Evolutionary conservation across 2,329 filamentous ascomycete genomes (phyloP).

Genomic region (Trichoderma hamatum): DNA sequence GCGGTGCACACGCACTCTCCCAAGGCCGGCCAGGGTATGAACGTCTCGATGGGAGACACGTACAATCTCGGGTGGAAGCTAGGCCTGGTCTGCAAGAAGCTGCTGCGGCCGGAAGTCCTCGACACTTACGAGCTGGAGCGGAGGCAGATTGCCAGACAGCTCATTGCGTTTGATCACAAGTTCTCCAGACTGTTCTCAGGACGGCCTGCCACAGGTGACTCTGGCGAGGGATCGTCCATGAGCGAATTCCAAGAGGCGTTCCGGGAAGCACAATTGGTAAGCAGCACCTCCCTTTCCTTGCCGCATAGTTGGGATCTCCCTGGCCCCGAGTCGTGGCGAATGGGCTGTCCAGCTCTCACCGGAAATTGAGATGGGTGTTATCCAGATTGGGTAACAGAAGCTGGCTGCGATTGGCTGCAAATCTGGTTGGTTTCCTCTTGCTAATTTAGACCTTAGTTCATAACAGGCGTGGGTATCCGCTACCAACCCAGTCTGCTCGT

Average conservation of each 20-base stretch:
- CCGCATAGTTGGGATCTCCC: neutral
- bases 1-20: slow-evolving; percentile 58
- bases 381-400: neutral
- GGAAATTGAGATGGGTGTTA: neutral
- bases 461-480: slow-evolving; percentile 27
- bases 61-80: slow-evolving; percentile 61
- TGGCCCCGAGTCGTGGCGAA: neutral
- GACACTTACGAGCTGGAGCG: slow-evolving; percentile 57
- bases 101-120: slow-evolving; percentile 48
- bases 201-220: slow-evolving; percentile 59
- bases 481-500: slow-evolving; percentile 23
- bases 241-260: slow-evolving; percentile 65
- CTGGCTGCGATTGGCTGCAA: neutral
- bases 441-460: slow-evolving; percentile 46
- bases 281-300: neutral
- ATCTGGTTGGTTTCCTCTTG: neutral
- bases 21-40: slow-evolving; percentile 73
- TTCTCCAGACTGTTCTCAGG: slow-evolving; percentile 61
- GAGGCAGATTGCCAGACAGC: slow-evolving; percentile 62
- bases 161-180: slow-evolving; percentile 66
- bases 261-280: slow-evolving; percentile 50
- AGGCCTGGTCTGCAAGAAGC: slow-evolving; percentile 49
- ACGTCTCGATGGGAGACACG: slow-evolving; percentile 68
- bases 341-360: neutral
- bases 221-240: slow-evolving; percentile 65